These are phyloP conservation scores for Acanthamoeba triangularis DNA, from an alignment of 208 protist genomes.

Conservation along the genomic window DNA sequence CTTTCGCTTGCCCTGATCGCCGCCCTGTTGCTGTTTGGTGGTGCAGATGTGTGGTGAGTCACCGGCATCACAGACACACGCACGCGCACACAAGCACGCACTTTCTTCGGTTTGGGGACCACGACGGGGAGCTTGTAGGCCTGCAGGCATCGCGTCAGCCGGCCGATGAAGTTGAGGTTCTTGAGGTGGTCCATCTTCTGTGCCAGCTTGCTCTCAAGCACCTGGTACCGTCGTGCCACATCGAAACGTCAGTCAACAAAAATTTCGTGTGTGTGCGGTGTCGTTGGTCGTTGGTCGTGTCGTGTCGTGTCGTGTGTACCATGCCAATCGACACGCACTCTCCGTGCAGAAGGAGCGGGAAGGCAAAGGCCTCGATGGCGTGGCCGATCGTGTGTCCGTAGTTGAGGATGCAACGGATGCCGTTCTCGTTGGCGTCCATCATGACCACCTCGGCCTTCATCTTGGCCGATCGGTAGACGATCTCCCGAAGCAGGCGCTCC, in stretches of 20 bases:
- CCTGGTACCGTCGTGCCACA: neutral
- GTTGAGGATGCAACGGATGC: slow-evolving; percentile 87
- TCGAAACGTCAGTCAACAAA: neutral
- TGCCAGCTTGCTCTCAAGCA: slow-evolving; percentile 60
- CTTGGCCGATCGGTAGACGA: slow-evolving; percentile 74
- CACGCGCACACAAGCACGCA: neutral
- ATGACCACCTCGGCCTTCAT: slow-evolving; percentile 88
- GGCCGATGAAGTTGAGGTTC: slow-evolving; percentile 58
- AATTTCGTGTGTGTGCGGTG: neutral
- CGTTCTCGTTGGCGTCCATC: slow-evolving; percentile 81
- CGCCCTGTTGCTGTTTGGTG: slow-evolving; percentile 45
- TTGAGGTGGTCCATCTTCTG: slow-evolving; percentile 73
- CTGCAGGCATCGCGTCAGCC: slow-evolving; percentile 69
- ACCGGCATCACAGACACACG: neutral
- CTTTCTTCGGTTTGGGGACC: slow-evolving; percentile 59
- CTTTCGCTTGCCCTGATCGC: slow-evolving; percentile 29
- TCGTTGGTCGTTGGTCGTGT: too few relatives aligned
- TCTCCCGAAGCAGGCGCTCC: slow-evolving; percentile 78
- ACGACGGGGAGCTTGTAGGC: slow-evolving; percentile 64
- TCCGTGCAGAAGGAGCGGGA: slow-evolving; percentile 88
- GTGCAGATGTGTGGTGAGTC: neutral
- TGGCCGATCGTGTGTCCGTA: slow-evolving; percentile 93
- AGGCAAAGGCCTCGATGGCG: slow-evolving; percentile 89
- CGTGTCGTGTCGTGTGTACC: slow-evolving; percentile 84
- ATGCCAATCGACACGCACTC: slow-evolving; percentile 92